Evolutionary conservation across 2,329 filamentous ascomycete genomes (phyloP), one percentile per base, ranked within the genome.

Genomic region (Mariannaea elegans): DNA sequence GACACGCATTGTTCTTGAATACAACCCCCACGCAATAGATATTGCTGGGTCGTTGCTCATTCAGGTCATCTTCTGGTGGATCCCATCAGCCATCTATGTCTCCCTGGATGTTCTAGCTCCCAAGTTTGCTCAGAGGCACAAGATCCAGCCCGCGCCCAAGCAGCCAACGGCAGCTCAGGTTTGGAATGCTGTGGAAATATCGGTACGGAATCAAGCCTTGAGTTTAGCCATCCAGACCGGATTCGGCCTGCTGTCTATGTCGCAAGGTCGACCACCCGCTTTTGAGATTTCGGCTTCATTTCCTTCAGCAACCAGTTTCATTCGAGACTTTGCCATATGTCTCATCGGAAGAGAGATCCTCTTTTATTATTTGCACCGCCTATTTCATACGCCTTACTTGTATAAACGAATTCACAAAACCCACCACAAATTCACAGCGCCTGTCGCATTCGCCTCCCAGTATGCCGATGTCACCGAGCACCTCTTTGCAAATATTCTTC

Each of bases 391-490:
- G 6, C 81, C 78, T 0, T 70, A 63, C 6, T 69, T 85, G 6
- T 87, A 87, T 73, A 71, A 71, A 10, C 72, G 72, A 29, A 79
- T 87, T 58, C 85, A 87, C 75, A 86, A 86, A 64, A 75, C 75
- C 19, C 85, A 87, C 65, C 85, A 87, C 73, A 74, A 74, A 21
- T 87, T 86, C 73, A 83, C 79, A 0, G 82, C 84, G 1, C 84
- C 84, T 0, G 79, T 87, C 2, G 80, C 82, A 0, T 75, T 87
- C 5, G 78, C 84, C 0, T 82, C 84, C 2, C 82, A 87, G 64
- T 87, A 84, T 63, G 83, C 83, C 0, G 84, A 86, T 63, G 84
- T 84, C 0, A 58, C 82, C n/a, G 85, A 87, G 71, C 83, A 86
- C 65, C 60, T 87, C 3, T 56, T 84, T 10, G 82, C 84, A 14